Base-by-base conservation (phyloP, 148 eudicot species). In the Rhododendron ferrugineum region DNA sequence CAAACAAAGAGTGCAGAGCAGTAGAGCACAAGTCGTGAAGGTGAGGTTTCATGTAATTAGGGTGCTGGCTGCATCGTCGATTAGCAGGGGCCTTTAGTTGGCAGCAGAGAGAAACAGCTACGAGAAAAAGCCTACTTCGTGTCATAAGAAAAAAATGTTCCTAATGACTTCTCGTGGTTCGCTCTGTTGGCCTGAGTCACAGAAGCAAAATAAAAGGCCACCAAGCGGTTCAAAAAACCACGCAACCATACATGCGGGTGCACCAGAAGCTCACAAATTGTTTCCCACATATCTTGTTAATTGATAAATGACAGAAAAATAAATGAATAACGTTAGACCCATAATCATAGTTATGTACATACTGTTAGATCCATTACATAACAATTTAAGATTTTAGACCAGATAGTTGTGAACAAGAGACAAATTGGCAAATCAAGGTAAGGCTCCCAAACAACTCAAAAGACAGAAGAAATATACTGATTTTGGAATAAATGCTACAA, bases 201-300 rank as follows among this genome's bases (percentile, higher is more conserved):
- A 20, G 86, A 76, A 26, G 85, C 86, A 78, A 92, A 96, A 90
- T 93, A 96, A 26, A 88, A 73, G 9, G 94, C 92, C 70, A 40
- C 44, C 44, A 40, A 40, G 44, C 44, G 44, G 44, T 40, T 40
- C 7, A 40, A 40, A 6, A 40, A 7, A 40, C 5, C 44, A 40
- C 44, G 0, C 7, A 40, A 6, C 44, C 44, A 40, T 40, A 6
- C 44, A 40, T 40, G 44, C 8, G 8, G 44, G 8, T 40, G 44
- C 44, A 40, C 6, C 44, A 40, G 44, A 40, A 94, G 85, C 88
- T 91, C 93, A 60, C 94, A 90, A 60, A 96, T 84, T n/a, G 88
- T 84, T 83, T 86, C 93, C 99, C 98, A 96, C 79, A 93, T 85
- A 85, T 92, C 95, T 98, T 96, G 93, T 8, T 81, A 88, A 84